Base-by-base conservation (phyloP, 148 eudicot genomes). In the Vaccinium myrtillus region DNA sequence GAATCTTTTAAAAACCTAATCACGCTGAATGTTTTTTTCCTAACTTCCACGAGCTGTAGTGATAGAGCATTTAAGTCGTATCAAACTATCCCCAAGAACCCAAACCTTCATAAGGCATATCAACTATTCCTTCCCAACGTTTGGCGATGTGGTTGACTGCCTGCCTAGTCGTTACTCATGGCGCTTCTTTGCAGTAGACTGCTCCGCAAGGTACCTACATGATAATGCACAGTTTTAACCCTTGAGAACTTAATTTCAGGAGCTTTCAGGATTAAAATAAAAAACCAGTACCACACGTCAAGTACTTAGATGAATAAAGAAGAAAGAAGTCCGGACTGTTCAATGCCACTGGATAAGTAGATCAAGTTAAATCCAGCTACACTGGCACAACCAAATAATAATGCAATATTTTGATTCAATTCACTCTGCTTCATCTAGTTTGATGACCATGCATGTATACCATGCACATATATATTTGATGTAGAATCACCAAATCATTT, bases 191-290 rank as follows among this genome's bases (percentile, higher is more conserved):
- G 90, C 94, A 50, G 83, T 82, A 69, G 95, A 90, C 67, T 91
- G 94, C 88, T 94, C 98, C 1, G 92, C 84, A 18, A 94, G 90
- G 79, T 93, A 93, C 93, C 98, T 94, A 76, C 46, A 85, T 75
- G 48, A 80, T 74, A 88, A 83, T 13, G 78, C 75, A 82, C 48
- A 56, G 81, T 32, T 78, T 69, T 21, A 59, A 70, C 23, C 30
- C 54, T 27, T 23, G 67, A 71, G 58, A 80, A 71, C 50, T 70
- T 50, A 79, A 30, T 36, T 21, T 65, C 43, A 13, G 78, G 59
- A 84, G 55, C 36, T 36, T 8, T 39, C 65, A 25, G 48, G n/a
- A 46, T 49, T 3, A 65, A 76, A 54, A 61, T 9, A 27, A n/a
- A 27, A 75, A 21, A 13, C 18, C 36, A 32, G 18, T 36, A 63